Evolutionary conservation across 192 early-diverging fungal species (phyloP).

Genomic region (Coemansia erecta): DNA sequence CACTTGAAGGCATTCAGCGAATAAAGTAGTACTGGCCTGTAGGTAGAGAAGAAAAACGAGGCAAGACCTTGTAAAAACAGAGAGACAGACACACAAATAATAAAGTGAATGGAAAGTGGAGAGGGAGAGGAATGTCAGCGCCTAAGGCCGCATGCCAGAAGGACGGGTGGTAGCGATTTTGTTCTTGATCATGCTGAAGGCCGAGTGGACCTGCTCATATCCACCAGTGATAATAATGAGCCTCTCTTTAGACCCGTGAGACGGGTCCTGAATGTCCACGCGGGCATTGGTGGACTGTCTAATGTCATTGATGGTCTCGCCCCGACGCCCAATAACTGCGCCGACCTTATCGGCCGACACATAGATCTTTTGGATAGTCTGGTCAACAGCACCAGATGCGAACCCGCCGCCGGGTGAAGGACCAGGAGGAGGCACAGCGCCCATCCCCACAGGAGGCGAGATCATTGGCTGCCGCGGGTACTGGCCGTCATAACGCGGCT

Average conservation of each 20-base stretch:
- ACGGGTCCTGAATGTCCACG: slow-evolving; percentile 52
- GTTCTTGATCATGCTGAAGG: slow-evolving; percentile 48
- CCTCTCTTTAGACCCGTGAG: slow-evolving; percentile 39
- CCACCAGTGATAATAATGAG: slow-evolving; percentile 47
- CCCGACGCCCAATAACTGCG: slow-evolving; percentile 50
- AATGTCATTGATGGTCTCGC: slow-evolving; percentile 51
- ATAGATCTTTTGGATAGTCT: slow-evolving; percentile 53
- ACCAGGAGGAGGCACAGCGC: not conserved
- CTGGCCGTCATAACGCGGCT: not conserved
- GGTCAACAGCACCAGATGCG: slow-evolving; percentile 11
- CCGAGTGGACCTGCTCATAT: slow-evolving; percentile 48
- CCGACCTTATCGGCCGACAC: slow-evolving; percentile 46
- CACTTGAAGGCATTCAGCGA: too few relatives aligned
- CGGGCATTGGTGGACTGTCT: slow-evolving; percentile 36
- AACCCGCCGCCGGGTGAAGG: slow-evolving; percentile 9
- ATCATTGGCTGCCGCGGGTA: slow-evolving; percentile 5
- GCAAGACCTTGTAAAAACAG: too few relatives aligned
- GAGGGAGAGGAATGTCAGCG: too few relatives aligned
- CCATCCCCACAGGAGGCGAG: slow-evolving; percentile 15
- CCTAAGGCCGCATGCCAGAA: slow-evolving; percentile 9
- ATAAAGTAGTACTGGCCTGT: too few relatives aligned
- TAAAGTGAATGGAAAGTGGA: too few relatives aligned
- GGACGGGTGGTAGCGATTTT: slow-evolving; percentile 38
- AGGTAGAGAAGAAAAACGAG: too few relatives aligned
- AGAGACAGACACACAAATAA: too few relatives aligned